A percentile compares a stretch with the other conserved stretches of the same genome.
Evolutionary conservation across 495 filamentous ascomycete species (phyloP).

Genomic region (Elasticomyces elasticus): DNA sequence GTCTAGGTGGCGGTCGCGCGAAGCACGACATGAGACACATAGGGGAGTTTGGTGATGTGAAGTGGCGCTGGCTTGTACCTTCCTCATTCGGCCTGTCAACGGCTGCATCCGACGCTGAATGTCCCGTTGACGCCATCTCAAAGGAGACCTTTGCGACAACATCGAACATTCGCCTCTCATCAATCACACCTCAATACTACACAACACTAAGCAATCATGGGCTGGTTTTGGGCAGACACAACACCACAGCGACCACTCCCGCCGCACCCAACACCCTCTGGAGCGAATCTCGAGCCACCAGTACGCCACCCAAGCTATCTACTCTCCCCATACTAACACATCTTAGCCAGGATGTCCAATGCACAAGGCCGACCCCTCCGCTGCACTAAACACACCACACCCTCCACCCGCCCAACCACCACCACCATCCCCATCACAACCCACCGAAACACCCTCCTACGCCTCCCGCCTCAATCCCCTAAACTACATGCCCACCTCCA

Average conservation of each 20-base stretch:
- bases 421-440: constrained; percentile 23
- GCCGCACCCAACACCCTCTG: constrained; percentile 34
- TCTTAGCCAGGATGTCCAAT: constrained; percentile 79
- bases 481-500: constrained; percentile 87
- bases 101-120: not conserved
- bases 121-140: not conserved
- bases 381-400: no score
- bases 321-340: constrained; percentile 18
- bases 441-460: constrained; percentile 32
- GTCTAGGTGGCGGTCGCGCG: no score
- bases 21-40: no score
- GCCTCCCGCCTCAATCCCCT: constrained; percentile 77
- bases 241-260: constrained; percentile 36
- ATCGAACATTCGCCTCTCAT: not conserved
- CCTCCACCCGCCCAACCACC: constrained; percentile 33
- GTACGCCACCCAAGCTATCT: constrained; percentile 44
- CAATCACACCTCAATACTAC: not conserved
- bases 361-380: constrained; percentile 53
- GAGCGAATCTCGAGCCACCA: constrained; percentile 47
- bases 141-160: not conserved
- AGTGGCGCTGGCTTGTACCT: not conserved
- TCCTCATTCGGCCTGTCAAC: not conserved
- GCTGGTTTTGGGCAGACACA: constrained; percentile 96
- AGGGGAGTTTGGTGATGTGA: not conserved
- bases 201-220: constrained; percentile 46